Evolutionary conservation across 2,329 filamentous ascomycete genomes (phyloP).

Genomic region (Arthrobotrys conoides): DNA sequence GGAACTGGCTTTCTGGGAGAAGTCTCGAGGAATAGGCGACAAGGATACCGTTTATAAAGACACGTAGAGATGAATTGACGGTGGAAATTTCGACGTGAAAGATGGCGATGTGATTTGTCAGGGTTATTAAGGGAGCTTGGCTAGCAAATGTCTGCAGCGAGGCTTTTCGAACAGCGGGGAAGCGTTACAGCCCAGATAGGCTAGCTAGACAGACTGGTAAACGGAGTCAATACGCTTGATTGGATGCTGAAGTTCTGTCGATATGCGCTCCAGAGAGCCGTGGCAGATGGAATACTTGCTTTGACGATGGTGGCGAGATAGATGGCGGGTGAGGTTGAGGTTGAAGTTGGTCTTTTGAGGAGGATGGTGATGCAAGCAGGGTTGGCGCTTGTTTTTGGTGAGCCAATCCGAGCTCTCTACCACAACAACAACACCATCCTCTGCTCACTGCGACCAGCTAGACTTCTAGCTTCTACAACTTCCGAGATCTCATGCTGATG

Average conservation of each 20-base stretch:
- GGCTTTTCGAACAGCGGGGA: constrained; percentile 52
- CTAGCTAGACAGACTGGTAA: constrained; percentile 18
- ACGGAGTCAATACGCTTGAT: constrained; percentile 25
- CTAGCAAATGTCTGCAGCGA: constrained; percentile 17
- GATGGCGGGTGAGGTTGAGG: constrained; percentile 30
- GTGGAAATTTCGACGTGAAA: constrained; percentile 30
- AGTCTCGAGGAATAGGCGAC: constrained; percentile 20
- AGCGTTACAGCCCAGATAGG: constrained; percentile 28
- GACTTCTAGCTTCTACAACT: background rate
- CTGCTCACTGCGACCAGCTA: background rate
- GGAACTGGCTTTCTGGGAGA: background rate
- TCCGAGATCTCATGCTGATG: background rate
- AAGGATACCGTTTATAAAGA: constrained; percentile 21
- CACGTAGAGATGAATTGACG: constrained; percentile 32
- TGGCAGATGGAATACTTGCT: constrained; percentile 24
- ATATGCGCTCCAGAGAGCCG: constrained; percentile 26
- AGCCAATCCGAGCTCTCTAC: constrained; percentile 41
- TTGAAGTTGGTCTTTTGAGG: constrained; percentile 51
- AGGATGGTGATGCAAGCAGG: constrained; percentile 58
- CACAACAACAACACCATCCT: constrained; percentile 46
- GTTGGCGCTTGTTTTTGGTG: constrained; percentile 56
- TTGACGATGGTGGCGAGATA: constrained; percentile 12
- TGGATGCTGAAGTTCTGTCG: constrained; percentile 23
- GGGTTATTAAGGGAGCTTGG: constrained; percentile 41
- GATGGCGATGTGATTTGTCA: constrained; percentile 40